Base-by-base conservation (phyloP, 2,329 filamentous ascomycete species). In the Helicocarpus griseus region DNA sequence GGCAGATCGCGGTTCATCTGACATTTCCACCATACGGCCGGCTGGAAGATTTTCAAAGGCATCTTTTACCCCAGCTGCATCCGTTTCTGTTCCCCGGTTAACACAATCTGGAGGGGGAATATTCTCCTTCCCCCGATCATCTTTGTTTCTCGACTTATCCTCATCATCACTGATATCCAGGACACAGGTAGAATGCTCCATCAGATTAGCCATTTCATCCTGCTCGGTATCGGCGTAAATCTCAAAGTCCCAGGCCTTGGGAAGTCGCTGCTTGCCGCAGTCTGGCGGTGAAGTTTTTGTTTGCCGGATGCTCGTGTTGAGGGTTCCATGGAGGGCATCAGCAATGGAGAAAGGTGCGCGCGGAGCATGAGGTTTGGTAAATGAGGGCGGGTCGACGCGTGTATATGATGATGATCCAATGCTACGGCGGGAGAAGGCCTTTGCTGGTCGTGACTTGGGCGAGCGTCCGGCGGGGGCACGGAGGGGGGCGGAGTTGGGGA, bases 181-280 rank as follows among this genome's bases (percentile, higher is more conserved):
- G 0, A 85, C 83, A 57, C 85, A 85, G 6, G 91, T 91, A 51
- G 85, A 86, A 73, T 96, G 91, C 69, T 96, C 87, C 72, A 97
- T 87, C 36, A 95, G 74, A 62, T 95, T 96, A 61, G 89, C 88
- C 69, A 93, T 87, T 65, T 95, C 85, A 64, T 96, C 87, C 65
- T 95, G 87, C 6, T 86, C 81, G 0, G 87, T 89, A 68, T 98
- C 91, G 65, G 95, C 88, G 65, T 96, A 85, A 62, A 98, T 97
- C 53, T 91, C 86, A 65, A 98, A 97, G 73, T 86, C 86, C 90
- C 89, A 96, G 53, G 68, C 65, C 53, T 76, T 77, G 21, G 76
- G 72, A 5, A 70, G 75, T 71, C 53, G 77, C 77, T 31, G 81
- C 77, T 4, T 48, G 57, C 54, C 36, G 54, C 55, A 6, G 9